Evolutionary conservation across 1,284 basidiomycete genomes (phyloP).

Genomic region (Sporisorium exsertum): DNA sequence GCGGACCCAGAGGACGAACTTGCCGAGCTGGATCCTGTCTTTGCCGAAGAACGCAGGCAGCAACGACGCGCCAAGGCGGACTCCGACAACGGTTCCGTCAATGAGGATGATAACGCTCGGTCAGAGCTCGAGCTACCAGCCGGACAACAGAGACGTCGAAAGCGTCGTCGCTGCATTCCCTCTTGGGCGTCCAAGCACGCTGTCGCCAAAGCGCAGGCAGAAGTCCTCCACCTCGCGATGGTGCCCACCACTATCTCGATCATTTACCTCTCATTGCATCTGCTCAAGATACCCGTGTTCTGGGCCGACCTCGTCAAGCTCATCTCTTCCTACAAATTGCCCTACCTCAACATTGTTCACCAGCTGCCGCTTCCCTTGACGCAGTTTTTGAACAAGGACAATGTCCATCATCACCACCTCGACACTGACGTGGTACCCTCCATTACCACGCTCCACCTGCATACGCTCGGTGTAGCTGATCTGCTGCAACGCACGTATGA

Average conservation of each 20-base stretch:
- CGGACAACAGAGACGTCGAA: background rate
- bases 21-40: conserved; percentile 46
- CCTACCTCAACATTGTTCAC: conserved; percentile 82
- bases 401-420: conserved; percentile 42
- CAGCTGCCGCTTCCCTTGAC: conserved; percentile 77
- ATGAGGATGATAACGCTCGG: background rate
- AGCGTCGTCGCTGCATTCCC: conserved; percentile 23
- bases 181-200: conserved; percentile 31
- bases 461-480: conserved; percentile 76
- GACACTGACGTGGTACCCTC: conserved; percentile 76
- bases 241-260: conserved; percentile 50
- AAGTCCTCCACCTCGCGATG: conserved; percentile 34
- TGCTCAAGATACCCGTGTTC: conserved; percentile 54
- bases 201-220: conserved; percentile 26
- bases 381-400: conserved; percentile 74
- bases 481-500: conserved; percentile 74
- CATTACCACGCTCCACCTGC: conserved; percentile 74
- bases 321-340: conserved; percentile 80
- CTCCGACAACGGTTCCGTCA: background rate
- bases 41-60: conserved; percentile 37
- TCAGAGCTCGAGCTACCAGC: conserved; percentile 1
- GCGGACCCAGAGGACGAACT: conserved; percentile 46
- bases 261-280: conserved; percentile 54
- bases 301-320: conserved; percentile 66
- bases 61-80: conserved; percentile 20